Evolutionary conservation across 805 yeast genomes (phyloP), one percentile per base, ranked within the genome.

Genomic region (Candida peoriensis): DNA sequence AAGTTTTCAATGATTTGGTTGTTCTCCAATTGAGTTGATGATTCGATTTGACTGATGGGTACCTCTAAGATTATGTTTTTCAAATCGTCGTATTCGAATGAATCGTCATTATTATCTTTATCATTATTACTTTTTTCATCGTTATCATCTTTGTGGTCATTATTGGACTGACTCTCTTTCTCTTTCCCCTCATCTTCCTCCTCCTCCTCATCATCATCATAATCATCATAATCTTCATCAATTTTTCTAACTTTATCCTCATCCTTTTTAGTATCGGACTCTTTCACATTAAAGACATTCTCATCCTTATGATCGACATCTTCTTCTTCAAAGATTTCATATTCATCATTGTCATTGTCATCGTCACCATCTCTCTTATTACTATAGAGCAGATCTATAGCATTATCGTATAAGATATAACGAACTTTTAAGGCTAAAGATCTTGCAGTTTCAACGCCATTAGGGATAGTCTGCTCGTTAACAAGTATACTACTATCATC

Each of bases 321-420:
- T n/a, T n/a, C n/a, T 11, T 45, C 43, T 25, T 41, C 56, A 17
- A 52, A 40, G n/a, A 50, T 24, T 27, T 42, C 46, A 31, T 48
- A 46, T 18, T 40, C 50, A 3, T 42, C 47, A 10, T 30, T 38
- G 10, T 30, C 36, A 10, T 39, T 38, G 8, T 37, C 30, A 28
- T 40, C 43, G n/a, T 40, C 50, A 3, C 42, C 47, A 10, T 30
- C 37, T 9, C 29, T 36, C 8, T 39, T 38, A 9, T 37, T 28
- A 28, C 39, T 43, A 40, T 60, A 70, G 44, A 57, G 64, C 42
- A 52, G 61, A 48, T 76, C 81, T 8, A 77, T 66, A 15, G 81
- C 88, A 51, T 74, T 77, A 47, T 82, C 89, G 76, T 85, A 83
- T 17, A 83, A 60, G 10, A 81, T 67, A 45, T 80, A 81, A 43